These are phyloP conservation scores for Vigna radiata DNA, from an alignment of 306 rosid species.

Conservation along the genomic window DNA sequence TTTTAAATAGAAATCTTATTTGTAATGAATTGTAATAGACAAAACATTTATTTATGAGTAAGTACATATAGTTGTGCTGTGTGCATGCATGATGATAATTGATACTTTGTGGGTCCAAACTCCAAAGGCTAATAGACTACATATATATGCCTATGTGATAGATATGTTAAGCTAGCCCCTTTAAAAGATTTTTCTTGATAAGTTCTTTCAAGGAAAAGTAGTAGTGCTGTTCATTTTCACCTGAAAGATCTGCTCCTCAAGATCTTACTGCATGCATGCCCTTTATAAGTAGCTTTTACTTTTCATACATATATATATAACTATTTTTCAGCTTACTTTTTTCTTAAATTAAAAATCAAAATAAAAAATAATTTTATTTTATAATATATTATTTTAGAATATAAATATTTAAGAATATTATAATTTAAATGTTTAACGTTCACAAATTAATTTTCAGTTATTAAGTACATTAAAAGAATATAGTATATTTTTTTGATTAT, in stretches of 20 bases:
- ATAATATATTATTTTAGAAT: too few relatives aligned
- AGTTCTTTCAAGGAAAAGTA: neutral
- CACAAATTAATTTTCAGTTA: too few relatives aligned
- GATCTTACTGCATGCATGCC: neutral
- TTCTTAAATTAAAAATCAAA: too few relatives aligned
- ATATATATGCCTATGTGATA: slow-evolving; percentile 11
- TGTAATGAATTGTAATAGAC: neutral
- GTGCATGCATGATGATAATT: slow-evolving; percentile 10
- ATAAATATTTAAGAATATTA: too few relatives aligned
- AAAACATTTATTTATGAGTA: neutral
- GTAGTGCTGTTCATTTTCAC: neutral
- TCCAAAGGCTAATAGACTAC: neutral
- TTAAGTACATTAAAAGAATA: too few relatives aligned
- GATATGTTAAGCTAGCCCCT: neutral
- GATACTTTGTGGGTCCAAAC: slow-evolving; percentile 14
- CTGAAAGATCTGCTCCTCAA: neutral
- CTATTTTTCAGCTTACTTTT: too few relatives aligned
- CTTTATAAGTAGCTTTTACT: neutral
- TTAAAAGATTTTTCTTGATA: neutral
- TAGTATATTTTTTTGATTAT: too few relatives aligned
- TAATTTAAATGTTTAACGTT: too few relatives aligned
- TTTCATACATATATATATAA: too few relatives aligned
- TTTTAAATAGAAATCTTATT: neutral
- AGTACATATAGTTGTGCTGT: neutral
- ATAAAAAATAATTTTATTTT: too few relatives aligned